Evolutionary conservation across 129 eudicot species (phyloP), one percentile per base, ranked within the genome.

Genomic region (Apium graveolens): DNA sequence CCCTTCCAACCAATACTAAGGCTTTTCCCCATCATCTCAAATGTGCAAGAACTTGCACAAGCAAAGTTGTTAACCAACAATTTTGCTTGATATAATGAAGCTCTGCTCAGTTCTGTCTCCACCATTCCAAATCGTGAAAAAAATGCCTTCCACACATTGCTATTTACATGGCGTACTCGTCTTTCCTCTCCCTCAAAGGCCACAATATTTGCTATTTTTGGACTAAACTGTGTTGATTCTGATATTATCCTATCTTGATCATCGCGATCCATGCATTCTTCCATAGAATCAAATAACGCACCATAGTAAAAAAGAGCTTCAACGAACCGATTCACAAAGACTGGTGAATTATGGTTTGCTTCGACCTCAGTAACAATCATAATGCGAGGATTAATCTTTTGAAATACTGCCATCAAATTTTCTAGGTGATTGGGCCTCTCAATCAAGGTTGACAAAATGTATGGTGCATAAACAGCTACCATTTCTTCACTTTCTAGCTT

Each of bases 221-320:
- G 51, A 39, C 76, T 5, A 0, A 71, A 38, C 6, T 60, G 32
- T 1, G 41, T 24, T 10, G 76, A 41, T n/a, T 72, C 76, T 72
- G 49, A 38, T 7, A 72, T 72, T 0, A 72, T 10, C 16, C 76
- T 72, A 39, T 72, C 45, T n/a, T 13, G 51, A 41, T 39, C 49
- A n/a, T 21, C 21, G 1, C 12, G 70, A 46, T 34, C 79, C 79
- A 76, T 76, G 11, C 66, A 76, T 5, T 35, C 70, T 76, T 51
- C 79, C 70, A 76, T 27, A 12, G 43, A 76, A 49, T 76, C 79
- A 3, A 76, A 49, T 16, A 32, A 10, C 5, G 68, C 79, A 76
- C 79, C 32, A 34, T 49, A 76, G 78, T n/a, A 46, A 27, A 45
- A 48, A 2, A 75, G 63, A 6, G 78, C 78, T 13, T 75, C 78